Evolutionary conservation across 306 rosid genomes (phyloP), one percentile per base, ranked within the genome.

Genomic region (Rubus idaeus): DNA sequence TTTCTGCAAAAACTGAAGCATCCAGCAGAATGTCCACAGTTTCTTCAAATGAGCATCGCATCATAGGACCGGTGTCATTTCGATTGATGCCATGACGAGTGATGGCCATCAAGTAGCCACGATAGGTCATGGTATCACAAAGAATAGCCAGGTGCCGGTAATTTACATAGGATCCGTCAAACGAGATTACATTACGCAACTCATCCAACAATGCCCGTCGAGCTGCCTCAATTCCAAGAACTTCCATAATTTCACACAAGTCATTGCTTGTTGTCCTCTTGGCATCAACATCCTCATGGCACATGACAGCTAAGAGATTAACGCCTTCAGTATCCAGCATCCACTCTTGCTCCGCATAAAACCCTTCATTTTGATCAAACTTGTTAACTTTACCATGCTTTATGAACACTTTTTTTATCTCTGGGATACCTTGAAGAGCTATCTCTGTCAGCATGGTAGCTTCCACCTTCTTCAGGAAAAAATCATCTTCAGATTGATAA

Each of bases 11-110:
- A 30, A 91, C 98, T 2, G 99, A 97, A 77, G 99, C 98, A 79
- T 92, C 98, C 69, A 92, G 91, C 41, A 96, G 95, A 87, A 96
- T 90, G 80, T 96, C 99, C 81, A 96, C 99, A 5, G 99, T 89
- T 83, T 96, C 94, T 80, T 96, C 99, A 85, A 96, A 92, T n/a
- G 99, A 96, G 86, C 99, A 96, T 71, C 99, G 85, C 99, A 96
- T 96, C 98, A 96, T 90, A 30, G 99, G 99, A 18, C 99, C 99
- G 17, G 98, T 96, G 80, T 96, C 99, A 79, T 92, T 96, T 58
- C 99, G 46, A 73, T 96, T 96, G 77, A 96, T 96, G 40, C 99
- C 98, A 80, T 96, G 99, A 52, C 99, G 97, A 8, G 99, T 96
- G 58, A 96, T 96, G 78, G 99, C 94, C 98, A 96, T 96, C 86